Conservation (phyloP, 805 yeast genomes). For the Metschnikowia proteae region DNA sequence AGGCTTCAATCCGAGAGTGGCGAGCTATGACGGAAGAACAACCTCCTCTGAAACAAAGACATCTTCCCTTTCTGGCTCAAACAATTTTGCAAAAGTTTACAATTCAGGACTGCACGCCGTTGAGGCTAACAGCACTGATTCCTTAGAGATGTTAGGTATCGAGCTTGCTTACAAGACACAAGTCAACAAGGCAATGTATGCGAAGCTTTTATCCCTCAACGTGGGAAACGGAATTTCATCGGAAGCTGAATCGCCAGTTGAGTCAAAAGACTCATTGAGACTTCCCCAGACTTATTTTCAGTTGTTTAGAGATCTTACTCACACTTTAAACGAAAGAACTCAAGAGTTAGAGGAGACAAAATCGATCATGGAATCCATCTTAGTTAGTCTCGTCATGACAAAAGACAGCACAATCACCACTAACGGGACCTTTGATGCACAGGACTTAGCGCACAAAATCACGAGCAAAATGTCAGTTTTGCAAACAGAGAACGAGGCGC, state of each 20-base stretch:
- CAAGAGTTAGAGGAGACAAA: slow-evolving; percentile 60
- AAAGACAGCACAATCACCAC: slow-evolving; percentile 33
- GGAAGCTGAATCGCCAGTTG: slow-evolving; percentile 7
- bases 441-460: slow-evolving; percentile 71
- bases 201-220: slow-evolving; percentile 25
- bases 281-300: slow-evolving; percentile 45
- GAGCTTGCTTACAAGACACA: slow-evolving; percentile 55
- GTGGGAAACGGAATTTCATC: slow-evolving; percentile 6
- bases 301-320: slow-evolving; percentile 47
- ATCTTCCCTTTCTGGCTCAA: slow-evolving; percentile 4
- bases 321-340: slow-evolving; percentile 42
- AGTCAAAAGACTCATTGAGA: slow-evolving; percentile 18
- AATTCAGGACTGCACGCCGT: neutral
- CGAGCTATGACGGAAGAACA: slow-evolving; percentile 11
- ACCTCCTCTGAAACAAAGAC: slow-evolving; percentile 11
- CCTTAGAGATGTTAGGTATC: slow-evolving; percentile 40
- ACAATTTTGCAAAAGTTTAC: neutral
- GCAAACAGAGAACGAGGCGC: slow-evolving; percentile 64
- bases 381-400: slow-evolving; percentile 28
- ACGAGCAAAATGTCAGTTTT: slow-evolving; percentile 57
- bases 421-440: slow-evolving; percentile 65
- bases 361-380: slow-evolving; percentile 55
- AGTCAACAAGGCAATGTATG: slow-evolving; percentile 34
- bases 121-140: slow-evolving; percentile 2
- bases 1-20: slow-evolving; percentile 24